Conservation (phyloP, 495 filamentous ascomycete genomes). For the Ramalina peruviana region DNA sequence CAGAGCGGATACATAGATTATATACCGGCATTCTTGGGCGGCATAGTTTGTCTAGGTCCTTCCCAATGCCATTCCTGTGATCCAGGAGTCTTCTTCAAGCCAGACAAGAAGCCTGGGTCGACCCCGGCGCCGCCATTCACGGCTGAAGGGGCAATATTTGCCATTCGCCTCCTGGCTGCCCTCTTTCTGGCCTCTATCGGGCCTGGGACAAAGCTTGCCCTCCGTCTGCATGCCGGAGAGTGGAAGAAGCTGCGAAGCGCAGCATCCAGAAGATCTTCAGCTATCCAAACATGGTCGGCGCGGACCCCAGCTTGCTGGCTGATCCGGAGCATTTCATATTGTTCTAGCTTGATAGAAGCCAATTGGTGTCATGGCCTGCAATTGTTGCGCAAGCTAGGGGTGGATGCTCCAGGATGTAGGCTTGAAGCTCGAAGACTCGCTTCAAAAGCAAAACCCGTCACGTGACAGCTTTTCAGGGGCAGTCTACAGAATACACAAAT, state of each 20-base stretch:
- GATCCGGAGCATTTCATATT: neutral
- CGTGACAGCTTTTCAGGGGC: too few species aligned
- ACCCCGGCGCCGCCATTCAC: conserved; percentile 8
- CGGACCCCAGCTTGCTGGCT: neutral
- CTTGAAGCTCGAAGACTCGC: too few species aligned
- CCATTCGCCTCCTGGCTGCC: conserved; percentile 35
- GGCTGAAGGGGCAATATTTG: conserved; percentile 27
- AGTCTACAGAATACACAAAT: too few species aligned
- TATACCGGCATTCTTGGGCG: neutral
- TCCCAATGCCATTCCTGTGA: conserved; percentile 13
- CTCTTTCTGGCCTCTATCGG: conserved; percentile 45
- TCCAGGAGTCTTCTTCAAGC: conserved; percentile 4
- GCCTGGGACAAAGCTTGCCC: conserved; percentile 43
- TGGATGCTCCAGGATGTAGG: too few species aligned
- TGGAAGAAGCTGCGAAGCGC: conserved; percentile 35
- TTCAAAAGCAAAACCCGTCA: too few species aligned
- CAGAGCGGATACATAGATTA: neutral
- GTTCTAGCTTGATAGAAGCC: neutral
- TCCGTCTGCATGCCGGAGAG: conserved; percentile 24
- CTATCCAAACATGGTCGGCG: conserved; percentile 38
- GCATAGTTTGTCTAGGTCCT: neutral
- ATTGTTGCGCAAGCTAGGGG: too few species aligned
- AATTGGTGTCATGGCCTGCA: neutral
- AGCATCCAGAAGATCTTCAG: conserved; percentile 36
- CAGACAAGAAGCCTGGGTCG: conserved; percentile 17